These are phyloP conservation scores for Aspergillus puulaauensis DNA, from an alignment of 2,329 filamentous ascomycete genomes.

Conservation along the genomic window DNA sequence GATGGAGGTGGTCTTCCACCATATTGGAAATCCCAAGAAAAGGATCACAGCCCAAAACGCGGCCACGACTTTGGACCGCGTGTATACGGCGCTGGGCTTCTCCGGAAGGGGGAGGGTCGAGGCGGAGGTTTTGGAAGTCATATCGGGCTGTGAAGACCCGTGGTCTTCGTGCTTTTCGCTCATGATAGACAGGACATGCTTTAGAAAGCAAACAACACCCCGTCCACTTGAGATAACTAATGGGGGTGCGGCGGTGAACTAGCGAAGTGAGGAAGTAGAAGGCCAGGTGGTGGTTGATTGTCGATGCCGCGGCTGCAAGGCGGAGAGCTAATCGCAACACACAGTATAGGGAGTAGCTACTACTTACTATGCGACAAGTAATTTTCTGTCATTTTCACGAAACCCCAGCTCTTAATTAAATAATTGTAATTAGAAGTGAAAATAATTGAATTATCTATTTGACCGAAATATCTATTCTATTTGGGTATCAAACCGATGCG, in stretches of 20 bases:
- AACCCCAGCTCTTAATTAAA: not conserved
- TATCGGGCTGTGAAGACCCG: conserved; percentile 26
- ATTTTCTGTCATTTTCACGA: no score
- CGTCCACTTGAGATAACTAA: not conserved
- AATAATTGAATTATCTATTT: not conserved
- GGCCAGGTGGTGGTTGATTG: conserved; percentile 17
- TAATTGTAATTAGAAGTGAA: not conserved
- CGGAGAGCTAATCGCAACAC: not conserved
- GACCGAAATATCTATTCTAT: not conserved
- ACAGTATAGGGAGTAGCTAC: not conserved
- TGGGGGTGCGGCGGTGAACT: conserved; percentile 1
- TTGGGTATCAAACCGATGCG: conserved; percentile 20
- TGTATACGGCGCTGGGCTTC: conserved; percentile 65
- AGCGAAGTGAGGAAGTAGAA: not conserved
- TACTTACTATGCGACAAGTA: no score
- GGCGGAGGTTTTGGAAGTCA: conserved; percentile 23
- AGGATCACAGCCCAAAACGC: conserved; percentile 91
- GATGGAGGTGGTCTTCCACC: conserved; percentile 93
- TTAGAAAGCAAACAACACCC: conserved; percentile 3
- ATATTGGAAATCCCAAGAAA: conserved; percentile 83
- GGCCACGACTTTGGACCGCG: conserved; percentile 72
- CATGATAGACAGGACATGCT: conserved; percentile 37
- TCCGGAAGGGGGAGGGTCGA: conserved; percentile 70
- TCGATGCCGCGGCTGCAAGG: conserved; percentile 11
- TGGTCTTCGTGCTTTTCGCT: conserved; percentile 33